A percentile compares a stretch with the other conserved stretches of the same genome.
These are phyloP conservation scores for Chrysanthemum seticuspe DNA, from an alignment of 129 eudicot species.

Conservation along the genomic window DNA sequence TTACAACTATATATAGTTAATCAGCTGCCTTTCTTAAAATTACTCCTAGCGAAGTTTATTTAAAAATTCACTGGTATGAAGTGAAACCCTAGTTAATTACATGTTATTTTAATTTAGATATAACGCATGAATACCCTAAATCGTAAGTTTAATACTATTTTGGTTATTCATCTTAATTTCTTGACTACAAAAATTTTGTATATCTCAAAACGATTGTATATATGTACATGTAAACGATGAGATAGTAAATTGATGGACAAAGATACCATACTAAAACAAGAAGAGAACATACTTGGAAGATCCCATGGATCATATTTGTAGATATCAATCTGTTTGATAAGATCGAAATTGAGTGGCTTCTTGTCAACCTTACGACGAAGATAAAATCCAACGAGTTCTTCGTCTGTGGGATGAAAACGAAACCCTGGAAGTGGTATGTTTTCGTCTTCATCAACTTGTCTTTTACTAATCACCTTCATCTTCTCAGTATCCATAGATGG, in stretches of 20 bases:
- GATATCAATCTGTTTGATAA: slow-evolving; percentile 92
- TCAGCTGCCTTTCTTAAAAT: too few relatives aligned
- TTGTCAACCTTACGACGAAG: slow-evolving; percentile 99
- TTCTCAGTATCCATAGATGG: slow-evolving; percentile 22
- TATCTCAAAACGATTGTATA: background rate
- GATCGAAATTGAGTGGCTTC: slow-evolving; percentile 83
- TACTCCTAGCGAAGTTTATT: too few relatives aligned
- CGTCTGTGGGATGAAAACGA: slow-evolving; percentile 96
- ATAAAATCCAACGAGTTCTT: slow-evolving; percentile 93
- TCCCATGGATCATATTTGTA: slow-evolving; percentile 99
- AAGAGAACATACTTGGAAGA: slow-evolving; percentile 65
- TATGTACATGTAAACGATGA: background rate
- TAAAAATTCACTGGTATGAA: too few relatives aligned
- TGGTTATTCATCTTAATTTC: background rate
- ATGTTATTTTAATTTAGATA: background rate
- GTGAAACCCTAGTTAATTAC: too few relatives aligned
- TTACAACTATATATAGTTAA: too few relatives aligned
- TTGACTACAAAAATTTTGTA: background rate
- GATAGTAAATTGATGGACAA: background rate
- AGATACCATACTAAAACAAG: background rate
- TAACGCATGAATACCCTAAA: background rate
- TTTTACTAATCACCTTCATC: slow-evolving; percentile 67
- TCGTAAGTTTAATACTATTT: too few relatives aligned
- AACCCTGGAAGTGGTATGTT: slow-evolving; percentile 79
- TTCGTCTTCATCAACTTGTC: slow-evolving; percentile 75